phyloP scores from a whole-genome alignment of 331 rosid genomes.

The Cucumis variabilis region DNA sequence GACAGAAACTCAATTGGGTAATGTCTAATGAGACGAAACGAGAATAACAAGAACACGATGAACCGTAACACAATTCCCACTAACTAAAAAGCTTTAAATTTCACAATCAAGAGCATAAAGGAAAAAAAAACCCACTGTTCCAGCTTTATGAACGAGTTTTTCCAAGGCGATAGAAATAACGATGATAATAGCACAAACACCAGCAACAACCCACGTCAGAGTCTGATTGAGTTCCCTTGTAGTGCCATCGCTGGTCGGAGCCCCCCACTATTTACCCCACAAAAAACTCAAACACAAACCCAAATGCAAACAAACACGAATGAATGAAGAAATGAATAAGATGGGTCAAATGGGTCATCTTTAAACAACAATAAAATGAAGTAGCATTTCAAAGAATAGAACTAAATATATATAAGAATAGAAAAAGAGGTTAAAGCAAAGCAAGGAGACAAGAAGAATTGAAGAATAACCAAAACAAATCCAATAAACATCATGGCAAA shows the following conservation, averaged over 20 bases:
- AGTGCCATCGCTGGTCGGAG: slow-evolving; percentile 37
- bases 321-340: neutral
- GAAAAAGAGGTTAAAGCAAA: neutral
- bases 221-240: slow-evolving; percentile 74
- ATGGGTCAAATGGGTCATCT: neutral
- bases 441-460: neutral
- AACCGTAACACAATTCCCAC: neutral
- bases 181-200: slow-evolving; percentile 78
- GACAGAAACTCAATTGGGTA: neutral
- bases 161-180: slow-evolving; percentile 70
- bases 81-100: neutral
- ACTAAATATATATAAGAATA: neutral
- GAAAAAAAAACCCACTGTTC: slow-evolving; percentile 53
- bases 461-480: no score
- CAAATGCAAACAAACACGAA: slow-evolving; percentile 12
- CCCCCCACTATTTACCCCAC: slow-evolving; percentile 55
- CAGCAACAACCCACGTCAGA: slow-evolving; percentile 95
- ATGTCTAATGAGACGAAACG: neutral
- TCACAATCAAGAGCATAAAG: neutral
- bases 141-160: slow-evolving; percentile 76
- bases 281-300: slow-evolving; percentile 36
- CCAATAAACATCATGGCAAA: no score
- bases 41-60: neutral
- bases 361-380: slow-evolving; percentile 13
- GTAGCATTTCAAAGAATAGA: neutral